Conservation (phyloP, 768 basidiomycete species). For the Mycena polygramma region DNA sequence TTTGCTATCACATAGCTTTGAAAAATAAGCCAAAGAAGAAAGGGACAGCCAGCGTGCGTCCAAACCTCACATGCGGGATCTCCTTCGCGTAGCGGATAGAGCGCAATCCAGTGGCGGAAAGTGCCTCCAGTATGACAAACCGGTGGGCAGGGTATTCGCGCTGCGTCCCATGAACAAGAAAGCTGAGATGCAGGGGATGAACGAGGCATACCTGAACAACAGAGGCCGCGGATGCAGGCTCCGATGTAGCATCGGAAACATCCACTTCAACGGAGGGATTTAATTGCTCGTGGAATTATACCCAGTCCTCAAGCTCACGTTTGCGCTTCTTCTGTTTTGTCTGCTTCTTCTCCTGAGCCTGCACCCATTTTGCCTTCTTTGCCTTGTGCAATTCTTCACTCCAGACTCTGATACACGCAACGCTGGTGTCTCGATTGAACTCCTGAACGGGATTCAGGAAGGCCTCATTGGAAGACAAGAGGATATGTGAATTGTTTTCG, state of each 20-base stretch:
- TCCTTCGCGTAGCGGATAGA: slow-evolving; percentile 98
- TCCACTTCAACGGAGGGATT: slow-evolving; percentile 20
- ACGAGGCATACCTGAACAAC: slow-evolving; percentile 4
- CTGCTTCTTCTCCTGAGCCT: slow-evolving; percentile 52
- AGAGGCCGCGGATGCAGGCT: not conserved
- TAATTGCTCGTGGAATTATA: not conserved
- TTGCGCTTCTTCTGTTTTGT: slow-evolving; percentile 48
- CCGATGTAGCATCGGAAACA: not conserved
- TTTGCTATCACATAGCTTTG: slow-evolving; percentile 94
- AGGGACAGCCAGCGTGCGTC: slow-evolving; percentile 7
- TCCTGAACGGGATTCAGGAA: slow-evolving; percentile 99
- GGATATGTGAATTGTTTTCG: slow-evolving; percentile 85
- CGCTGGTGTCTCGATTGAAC: slow-evolving; percentile 95
- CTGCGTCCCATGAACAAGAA: slow-evolving; percentile 14
- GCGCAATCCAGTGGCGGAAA: slow-evolving; percentile 95
- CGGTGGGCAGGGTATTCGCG: slow-evolving; percentile 69
- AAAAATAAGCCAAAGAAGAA: slow-evolving; percentile 29
- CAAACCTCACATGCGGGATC: slow-evolving; percentile 90
- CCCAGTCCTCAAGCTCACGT: slow-evolving; percentile 34
- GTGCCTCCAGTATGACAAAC: slow-evolving; percentile 89
- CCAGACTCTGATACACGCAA: slow-evolving; percentile 93
- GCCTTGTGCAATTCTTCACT: slow-evolving; percentile 75
- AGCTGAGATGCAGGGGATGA: not conserved
- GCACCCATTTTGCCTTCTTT: slow-evolving; percentile 74
- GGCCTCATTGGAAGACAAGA: slow-evolving; percentile 85